A percentile compares a stretch with the other conserved stretches of the same genome.
Conservation (phyloP, 768 basidiomycete species). For the Fibroporia radiculosa region DNA sequence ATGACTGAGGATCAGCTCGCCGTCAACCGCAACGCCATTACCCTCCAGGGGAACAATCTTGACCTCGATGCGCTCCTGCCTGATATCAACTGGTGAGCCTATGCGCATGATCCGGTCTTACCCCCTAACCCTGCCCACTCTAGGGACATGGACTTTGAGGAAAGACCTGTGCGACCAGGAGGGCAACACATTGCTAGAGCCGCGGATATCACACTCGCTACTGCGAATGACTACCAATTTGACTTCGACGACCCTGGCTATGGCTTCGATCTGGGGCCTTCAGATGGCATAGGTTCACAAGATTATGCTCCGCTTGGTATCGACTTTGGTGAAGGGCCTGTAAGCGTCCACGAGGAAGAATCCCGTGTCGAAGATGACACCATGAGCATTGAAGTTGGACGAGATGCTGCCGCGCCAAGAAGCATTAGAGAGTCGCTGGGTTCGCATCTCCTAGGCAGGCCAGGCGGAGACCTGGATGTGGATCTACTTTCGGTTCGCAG, state of each 20-base stretch:
- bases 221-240: constrained; percentile 64
- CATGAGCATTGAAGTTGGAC: constrained; percentile 69
- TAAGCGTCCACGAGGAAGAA: constrained; percentile 18
- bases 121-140: constrained; percentile 7
- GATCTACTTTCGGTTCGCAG: constrained; percentile 60
- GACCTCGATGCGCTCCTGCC: constrained; percentile 77
- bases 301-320: constrained; percentile 79
- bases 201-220: constrained; percentile 84
- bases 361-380: constrained; percentile 35
- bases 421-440: constrained; percentile 48
- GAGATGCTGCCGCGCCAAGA: constrained; percentile 51
- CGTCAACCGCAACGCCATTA: constrained; percentile 84
- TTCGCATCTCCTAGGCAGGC: constrained; percentile 48
- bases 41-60: constrained; percentile 66
- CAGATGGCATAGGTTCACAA: constrained; percentile 81
- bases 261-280: constrained; percentile 73
- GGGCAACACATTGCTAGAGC: constrained; percentile 79
- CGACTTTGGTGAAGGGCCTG: constrained; percentile 61
- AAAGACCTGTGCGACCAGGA: constrained; percentile 52
- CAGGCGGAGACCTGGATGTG: constrained; percentile 41
- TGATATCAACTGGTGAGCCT: constrained; percentile 68
- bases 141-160: constrained; percentile 79
- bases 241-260: constrained; percentile 50
- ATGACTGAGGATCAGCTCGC: constrained; percentile 91
- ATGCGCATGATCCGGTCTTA: not conserved